Evolutionary conservation across 1,139 yeast genomes (phyloP), one percentile per base, ranked within the genome.

Genomic region (Suhomyces panamericanus): DNA sequence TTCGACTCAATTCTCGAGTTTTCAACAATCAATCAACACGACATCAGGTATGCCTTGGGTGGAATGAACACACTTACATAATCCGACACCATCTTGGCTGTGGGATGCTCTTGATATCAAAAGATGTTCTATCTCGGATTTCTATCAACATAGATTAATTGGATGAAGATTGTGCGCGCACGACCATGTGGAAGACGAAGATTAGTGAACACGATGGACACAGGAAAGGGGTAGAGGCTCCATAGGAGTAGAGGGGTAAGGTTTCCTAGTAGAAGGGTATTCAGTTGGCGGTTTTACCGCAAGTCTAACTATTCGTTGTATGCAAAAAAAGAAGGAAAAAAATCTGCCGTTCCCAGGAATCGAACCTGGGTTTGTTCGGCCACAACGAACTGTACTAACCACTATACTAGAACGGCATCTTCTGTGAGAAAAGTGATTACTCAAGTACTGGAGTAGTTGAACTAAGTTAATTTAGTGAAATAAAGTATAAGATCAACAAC

Each of bases 341-440:
- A 49, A 45, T 24, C 30, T 67, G 71, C 72, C 70, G 71, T 65
- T 63, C 69, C 72, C 72, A 66, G 71, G 71, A 67, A 67, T 67
- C 73, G 72, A 67, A 69, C 73, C 62, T 69, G 73, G 73, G 73
- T 67, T 60, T 62, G 66, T 60, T 67, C 72, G 69, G 73, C 73
- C 73, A 68, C 73, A 68, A 68, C 69, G 72, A 67, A 60, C 66
- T 66, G 73, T 68, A 68, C 73, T 67, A 54, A 67, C 73, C 73
- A 67, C 73, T 67, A 67, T 67, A 67, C 73, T 63, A 67, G 69
- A 62, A 65, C 71, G 70, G 72, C 71, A 41, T 8, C 12, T 35
- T 11, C 6, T 35, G 16, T 26, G 20, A 16, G 11, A 5, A 17
- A 34, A 32, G 24, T 3, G 29, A 26, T 26, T 26, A 12, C 12